phyloP scores from a whole-genome alignment of 164 flowering plant species.

The Berberis vulgaris region DNA sequence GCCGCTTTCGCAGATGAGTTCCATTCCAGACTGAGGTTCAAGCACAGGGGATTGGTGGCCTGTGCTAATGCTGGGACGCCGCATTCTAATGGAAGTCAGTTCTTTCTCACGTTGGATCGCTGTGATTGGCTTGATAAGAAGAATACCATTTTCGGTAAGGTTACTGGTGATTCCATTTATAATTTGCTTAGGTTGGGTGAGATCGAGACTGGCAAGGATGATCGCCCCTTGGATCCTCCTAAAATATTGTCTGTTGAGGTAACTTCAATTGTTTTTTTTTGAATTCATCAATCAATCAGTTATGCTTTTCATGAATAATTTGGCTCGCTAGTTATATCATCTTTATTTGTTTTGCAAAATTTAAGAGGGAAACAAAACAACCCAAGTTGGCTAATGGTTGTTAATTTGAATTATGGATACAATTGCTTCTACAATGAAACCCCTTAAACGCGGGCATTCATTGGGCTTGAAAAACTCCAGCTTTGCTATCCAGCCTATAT shows the following conservation, averaged over 20 bases:
- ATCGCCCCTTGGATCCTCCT: conserved; percentile 78
- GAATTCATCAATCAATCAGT: too few species aligned
- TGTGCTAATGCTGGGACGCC: conserved; percentile 81
- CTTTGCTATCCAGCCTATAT: too few species aligned
- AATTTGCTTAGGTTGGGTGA: conserved; percentile 72
- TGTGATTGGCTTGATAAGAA: conserved; percentile 89
- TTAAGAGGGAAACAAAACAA: too few species aligned
- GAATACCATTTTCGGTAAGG: conserved; percentile 96
- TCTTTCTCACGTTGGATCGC: conserved; percentile 78
- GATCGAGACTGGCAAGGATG: conserved; percentile 73
- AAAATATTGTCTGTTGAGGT: conserved; percentile 81
- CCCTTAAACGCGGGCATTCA: too few species aligned
- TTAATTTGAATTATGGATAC: too few species aligned
- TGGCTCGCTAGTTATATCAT: not conserved
- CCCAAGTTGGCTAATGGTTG: too few species aligned
- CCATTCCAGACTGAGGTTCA: conserved; percentile 87
- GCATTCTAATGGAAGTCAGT: conserved; percentile 92
- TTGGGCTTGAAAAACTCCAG: too few species aligned
- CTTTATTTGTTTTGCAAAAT: too few species aligned
- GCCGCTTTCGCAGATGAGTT: conserved; percentile 65
- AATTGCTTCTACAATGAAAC: too few species aligned
- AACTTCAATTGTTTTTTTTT: not conserved
- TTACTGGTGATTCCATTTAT: conserved; percentile 31
- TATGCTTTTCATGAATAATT: not conserved
- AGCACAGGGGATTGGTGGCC: conserved; percentile 88